phyloP scores from a whole-genome alignment of 2,329 filamentous ascomycete species.

The Capronia epimyces region DNA sequence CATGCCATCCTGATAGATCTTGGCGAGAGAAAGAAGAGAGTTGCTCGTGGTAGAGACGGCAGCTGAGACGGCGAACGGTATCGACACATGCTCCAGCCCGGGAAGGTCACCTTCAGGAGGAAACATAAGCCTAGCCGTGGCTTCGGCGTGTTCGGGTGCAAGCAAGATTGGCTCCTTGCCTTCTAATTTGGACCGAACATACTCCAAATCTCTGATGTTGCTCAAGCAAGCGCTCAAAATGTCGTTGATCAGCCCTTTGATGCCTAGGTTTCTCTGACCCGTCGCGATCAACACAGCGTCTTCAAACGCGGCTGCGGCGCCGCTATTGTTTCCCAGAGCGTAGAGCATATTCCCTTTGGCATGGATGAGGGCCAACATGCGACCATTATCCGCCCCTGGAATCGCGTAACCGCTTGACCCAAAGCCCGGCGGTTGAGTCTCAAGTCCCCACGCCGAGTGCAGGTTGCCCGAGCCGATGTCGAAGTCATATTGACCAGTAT shows the following conservation, averaged over 20 bases:
- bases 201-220: conserved; percentile 19
- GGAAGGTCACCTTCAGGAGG: conserved; percentile 68
- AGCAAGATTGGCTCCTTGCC: conserved; percentile 64
- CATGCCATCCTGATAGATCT: conserved; percentile 93
- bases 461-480: conserved; percentile 38
- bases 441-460: conserved; percentile 1
- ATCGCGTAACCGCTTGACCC: conserved; percentile 80
- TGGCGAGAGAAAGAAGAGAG: conserved; percentile 85
- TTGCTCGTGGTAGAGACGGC: conserved; percentile 93
- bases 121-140: conserved; percentile 80
- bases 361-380: conserved; percentile 88
- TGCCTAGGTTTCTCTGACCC: conserved; percentile 63
- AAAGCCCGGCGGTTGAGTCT: conserved; percentile 48
- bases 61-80: conserved; percentile 67
- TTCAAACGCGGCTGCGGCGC: conserved; percentile 84
- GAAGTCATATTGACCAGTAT: conserved; percentile 54
- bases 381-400: conserved; percentile 79
- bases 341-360: conserved; percentile 99
- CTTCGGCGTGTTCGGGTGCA: conserved; percentile 73
- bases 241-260: conserved; percentile 70
- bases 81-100: conserved; percentile 66
- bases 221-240: conserved; percentile 59
- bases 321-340: conserved; percentile 71
- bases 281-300: conserved; percentile 87
- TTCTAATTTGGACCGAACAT: conserved; percentile 34